Base-by-base conservation (phyloP, 495 filamentous ascomycete species). In the Elaphomyces granulatus region DNA sequence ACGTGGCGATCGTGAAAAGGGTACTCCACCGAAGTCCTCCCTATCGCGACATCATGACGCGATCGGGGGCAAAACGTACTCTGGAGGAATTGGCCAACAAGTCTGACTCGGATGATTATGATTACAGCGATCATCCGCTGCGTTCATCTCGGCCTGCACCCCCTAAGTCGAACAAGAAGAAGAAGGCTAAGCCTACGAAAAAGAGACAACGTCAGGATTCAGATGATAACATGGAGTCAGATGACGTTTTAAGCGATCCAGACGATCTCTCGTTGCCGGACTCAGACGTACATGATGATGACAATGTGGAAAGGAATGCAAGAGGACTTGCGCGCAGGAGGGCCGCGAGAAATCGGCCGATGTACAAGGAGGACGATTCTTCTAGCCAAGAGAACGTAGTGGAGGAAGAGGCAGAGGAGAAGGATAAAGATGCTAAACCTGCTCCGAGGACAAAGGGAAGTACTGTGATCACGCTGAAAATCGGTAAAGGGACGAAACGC, bases 71-170 rank as follows among this genome's bases (percentile, higher is more conserved):
- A 35, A 90, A 90, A 60, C 73, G 85, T 43, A 80, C 78, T 59
- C 56, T 80, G 44, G 78, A 83, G 40, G 73, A 72, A 45, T 72
- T 88, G 47, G 83, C 78, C 16, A 86, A 77, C 61, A 81, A 82
- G 52, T 90, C 85, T 33, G 86, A 94, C 49, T 74, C 84, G 0
- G 75, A 85, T 33, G 86, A 94, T 46, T 77, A 80, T 33, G 83
- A 84, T 53, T 93, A 83, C 56, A 66, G 50, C 56, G 74, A 54
- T 38, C 65, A 58, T 36, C 53, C 51, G 31, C 40, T 45, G 4
- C 49, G 51, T 38, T 54, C 51, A 45, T 61, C 51, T 50, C 56
- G 59, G 43, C 49, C 49, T 14, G 39, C 61, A 17, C 50, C 45
- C 9, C 53, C 62, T 15, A 64, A 58, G 47, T 52, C 56, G n/a